Base-by-base conservation (phyloP, 805 yeast genomes). In the Metschnikowia similis region DNA sequence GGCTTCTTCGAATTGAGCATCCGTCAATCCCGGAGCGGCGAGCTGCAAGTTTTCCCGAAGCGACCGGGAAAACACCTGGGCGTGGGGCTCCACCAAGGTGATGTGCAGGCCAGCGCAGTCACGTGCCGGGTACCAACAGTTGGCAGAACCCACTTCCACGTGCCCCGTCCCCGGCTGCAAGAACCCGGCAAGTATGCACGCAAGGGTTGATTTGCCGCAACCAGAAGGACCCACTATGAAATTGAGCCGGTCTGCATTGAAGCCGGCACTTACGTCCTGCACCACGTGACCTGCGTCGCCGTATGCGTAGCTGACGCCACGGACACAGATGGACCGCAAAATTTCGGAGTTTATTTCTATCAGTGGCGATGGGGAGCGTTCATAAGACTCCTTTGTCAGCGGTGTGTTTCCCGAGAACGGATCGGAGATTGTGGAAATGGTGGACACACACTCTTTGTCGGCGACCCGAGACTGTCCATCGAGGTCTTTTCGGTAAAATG, bases 171-270 rank as follows among this genome's bases (percentile, higher is more conserved):
- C 56, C 0, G 74, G 67, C 0, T 63, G 53, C 58, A 91, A 89
- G 26, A 88, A 75, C 28, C 78, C 78, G 48, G 86, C 63, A 0
- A 94, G 57, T 2, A 94, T 63, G 35, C 77, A 77, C 0, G 85
- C 79, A 2, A 94, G 53, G 0, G 98, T 86, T 0, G 98, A 92
- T 64, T 94, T 94, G 0, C 99, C 99, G 0, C 91, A 84, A 0
- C 99, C 99, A 0, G 97, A 90, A 52, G 77, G 75, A 0, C 99
- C 99, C 38, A 94, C 79, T 4, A 94, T 66, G 58, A 81, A 92
- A 1, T 84, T 81, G 6, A 79, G 61, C 31, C 67, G 56, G 1
- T 78, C 74, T 0, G 79, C 64, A 1, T 71, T 65, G 34, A 90
- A 69, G 4, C 57, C 56, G 27, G 86, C 49, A n/a, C 65, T 60